Conservation (phyloP, 768 basidiomycete genomes). For the Mycena amicta region DNA sequence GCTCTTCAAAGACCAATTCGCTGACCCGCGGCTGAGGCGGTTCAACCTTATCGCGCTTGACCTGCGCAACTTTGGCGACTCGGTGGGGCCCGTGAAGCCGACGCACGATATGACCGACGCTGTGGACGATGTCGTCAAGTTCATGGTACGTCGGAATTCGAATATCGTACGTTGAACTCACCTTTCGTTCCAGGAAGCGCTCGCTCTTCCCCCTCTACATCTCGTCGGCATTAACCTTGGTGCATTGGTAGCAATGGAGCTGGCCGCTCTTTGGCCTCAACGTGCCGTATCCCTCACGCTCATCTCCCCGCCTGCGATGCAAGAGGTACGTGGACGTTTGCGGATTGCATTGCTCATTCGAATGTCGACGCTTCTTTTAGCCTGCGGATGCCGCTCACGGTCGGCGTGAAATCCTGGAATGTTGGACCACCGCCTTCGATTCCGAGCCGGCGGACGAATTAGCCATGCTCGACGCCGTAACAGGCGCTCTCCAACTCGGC, state of each 20-base stretch:
- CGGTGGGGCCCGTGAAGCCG: slow-evolving; percentile 24
- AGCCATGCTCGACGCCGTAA: slow-evolving; percentile 14
- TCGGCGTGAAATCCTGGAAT: slow-evolving; percentile 16
- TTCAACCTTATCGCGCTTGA: slow-evolving; percentile 35
- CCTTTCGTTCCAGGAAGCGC: slow-evolving; percentile 25
- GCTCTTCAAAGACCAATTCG: slow-evolving; percentile 26
- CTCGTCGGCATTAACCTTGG: slow-evolving; percentile 32
- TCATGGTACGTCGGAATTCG: slow-evolving; percentile 24
- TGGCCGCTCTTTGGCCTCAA: slow-evolving; percentile 27
- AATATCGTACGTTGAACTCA: background rate
- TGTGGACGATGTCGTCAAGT: slow-evolving; percentile 30
- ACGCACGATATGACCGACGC: slow-evolving; percentile 27
- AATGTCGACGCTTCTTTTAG: background rate
- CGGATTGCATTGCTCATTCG: background rate
- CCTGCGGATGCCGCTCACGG: slow-evolving; percentile 13
- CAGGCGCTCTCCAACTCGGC: slow-evolving; percentile 21
- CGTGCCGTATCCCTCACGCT: slow-evolving; percentile 28
- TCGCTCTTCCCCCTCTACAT: slow-evolving; percentile 30
- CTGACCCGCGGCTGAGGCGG: slow-evolving; percentile 26
- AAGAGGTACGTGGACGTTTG: slow-evolving; percentile 25
- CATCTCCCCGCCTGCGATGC: slow-evolving; percentile 27
- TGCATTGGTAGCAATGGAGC: slow-evolving; percentile 27
- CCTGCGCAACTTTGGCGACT: slow-evolving; percentile 28
- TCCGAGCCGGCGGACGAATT: slow-evolving; percentile 1
- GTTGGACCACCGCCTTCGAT: slow-evolving; percentile 9